A percentile compares a stretch with the other conserved stretches of the same genome.
These are phyloP conservation scores for Brassica napus DNA, from an alignment of 345 rosid species.

Conservation along the genomic window DNA sequence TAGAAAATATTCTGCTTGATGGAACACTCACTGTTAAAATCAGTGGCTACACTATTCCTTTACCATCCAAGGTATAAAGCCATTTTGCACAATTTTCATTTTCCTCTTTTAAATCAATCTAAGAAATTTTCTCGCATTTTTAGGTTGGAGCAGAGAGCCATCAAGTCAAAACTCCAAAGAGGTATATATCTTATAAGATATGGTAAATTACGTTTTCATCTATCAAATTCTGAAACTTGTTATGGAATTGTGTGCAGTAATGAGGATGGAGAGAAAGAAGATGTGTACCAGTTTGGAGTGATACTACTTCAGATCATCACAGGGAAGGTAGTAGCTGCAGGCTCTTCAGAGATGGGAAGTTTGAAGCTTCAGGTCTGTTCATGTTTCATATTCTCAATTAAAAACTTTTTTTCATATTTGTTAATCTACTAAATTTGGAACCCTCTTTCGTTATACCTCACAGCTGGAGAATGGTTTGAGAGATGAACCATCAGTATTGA, in stretches of 20 bases:
- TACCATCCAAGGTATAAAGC: constrained; percentile 60
- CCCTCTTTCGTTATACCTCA: neutral
- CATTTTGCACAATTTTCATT: no score
- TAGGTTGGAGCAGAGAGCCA: constrained; percentile 64
- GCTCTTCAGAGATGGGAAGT: constrained; percentile 53
- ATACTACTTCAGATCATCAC: constrained; percentile 71
- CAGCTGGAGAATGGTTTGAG: constrained; percentile 65
- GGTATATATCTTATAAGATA: constrained; percentile 23
- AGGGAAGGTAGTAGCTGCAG: constrained; percentile 51
- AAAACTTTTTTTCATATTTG: neutral
- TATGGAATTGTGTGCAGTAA: constrained; percentile 37
- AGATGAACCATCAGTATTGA: constrained; percentile 57
- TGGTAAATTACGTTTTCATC: neutral
- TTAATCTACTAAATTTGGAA: neutral
- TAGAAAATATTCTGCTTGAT: constrained; percentile 72
- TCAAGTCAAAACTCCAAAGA: constrained; percentile 19
- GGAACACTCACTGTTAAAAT: constrained; percentile 77
- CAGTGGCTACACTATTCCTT: constrained; percentile 64
- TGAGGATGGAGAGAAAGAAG: constrained; percentile 72
- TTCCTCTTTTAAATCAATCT: neutral
- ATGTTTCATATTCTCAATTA: constrained; percentile 3
- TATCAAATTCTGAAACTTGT: constrained; percentile 10
- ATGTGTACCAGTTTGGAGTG: constrained; percentile 78
- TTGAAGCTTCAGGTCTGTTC: constrained; percentile 58
- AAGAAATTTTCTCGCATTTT: constrained; percentile 5